Percentiles rank a stretch among this genome's conserved stretches.
Conservation (phyloP, 1,284 basidiomycete species). For the Rhodotorula sp. region DNA sequence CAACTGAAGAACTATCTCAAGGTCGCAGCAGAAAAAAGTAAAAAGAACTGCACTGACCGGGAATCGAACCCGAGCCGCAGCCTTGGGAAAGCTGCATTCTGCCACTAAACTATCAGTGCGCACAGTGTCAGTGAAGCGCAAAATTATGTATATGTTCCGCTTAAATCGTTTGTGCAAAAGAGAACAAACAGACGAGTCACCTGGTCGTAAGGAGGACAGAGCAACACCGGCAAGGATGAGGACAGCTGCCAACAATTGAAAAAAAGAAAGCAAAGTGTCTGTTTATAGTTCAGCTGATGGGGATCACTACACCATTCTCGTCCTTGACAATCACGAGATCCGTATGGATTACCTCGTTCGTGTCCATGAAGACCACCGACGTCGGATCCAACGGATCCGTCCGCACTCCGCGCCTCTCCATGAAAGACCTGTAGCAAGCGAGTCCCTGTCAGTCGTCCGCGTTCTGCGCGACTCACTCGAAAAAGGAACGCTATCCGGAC, state of each 20-base stretch:
- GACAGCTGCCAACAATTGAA: not conserved
- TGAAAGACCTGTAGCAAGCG: conserved; percentile 62
- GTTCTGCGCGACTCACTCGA: no score
- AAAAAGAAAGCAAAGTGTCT: not conserved
- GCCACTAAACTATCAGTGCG: conserved; percentile 4
- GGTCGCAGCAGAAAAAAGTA: no score
- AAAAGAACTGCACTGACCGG: not conserved
- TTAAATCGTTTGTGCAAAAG: no score
- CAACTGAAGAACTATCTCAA: no score
- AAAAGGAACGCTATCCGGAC: not conserved
- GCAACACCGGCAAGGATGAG: not conserved
- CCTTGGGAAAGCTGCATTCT: conserved; percentile 3
- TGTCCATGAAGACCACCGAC: conserved; percentile 83
- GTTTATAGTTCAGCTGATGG: conserved; percentile 21
- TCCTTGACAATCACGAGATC: conserved; percentile 75
- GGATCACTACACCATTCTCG: conserved; percentile 38
- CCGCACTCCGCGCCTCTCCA: conserved; percentile 82
- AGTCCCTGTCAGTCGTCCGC: not conserved
- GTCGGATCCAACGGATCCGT: conserved; percentile 81
- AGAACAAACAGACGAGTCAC: no score
- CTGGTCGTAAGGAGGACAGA: accelerated
- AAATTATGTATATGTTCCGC: no score
- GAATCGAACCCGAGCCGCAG: conserved; percentile 4
- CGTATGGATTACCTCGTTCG: conserved; percentile 78
- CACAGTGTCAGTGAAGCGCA: not conserved